Evolutionary conservation across 352 stramenopile genomes (phyloP).

Genomic region (Phytophthora citricola): DNA sequence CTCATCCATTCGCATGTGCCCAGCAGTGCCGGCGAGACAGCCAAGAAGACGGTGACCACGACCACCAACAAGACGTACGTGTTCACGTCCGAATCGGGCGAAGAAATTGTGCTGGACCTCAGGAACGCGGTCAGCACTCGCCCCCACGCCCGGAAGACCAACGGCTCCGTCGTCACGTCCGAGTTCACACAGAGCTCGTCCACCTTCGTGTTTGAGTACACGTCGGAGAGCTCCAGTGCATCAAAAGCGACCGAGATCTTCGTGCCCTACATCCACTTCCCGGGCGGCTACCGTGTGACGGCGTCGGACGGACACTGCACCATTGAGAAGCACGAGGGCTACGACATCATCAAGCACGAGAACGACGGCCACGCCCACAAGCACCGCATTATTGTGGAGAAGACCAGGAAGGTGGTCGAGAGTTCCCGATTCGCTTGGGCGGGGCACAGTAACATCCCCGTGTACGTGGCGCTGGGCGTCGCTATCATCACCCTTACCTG

Average conservation of each 20-base stretch:
- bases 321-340: conserved; percentile 54
- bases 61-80: conserved; percentile 33
- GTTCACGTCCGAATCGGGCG: conserved; percentile 30
- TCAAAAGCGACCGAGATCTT: conserved; percentile 38
- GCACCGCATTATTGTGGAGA: conserved; percentile 47
- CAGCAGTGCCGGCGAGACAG: conserved; percentile 7
- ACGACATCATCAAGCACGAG: conserved; percentile 54
- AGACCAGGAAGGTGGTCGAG: conserved; percentile 19
- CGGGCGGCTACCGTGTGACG: conserved; percentile 40
- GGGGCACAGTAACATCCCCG: conserved; percentile 37
- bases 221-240: conserved; percentile 10
- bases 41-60: conserved; percentile 31
- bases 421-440: conserved; percentile 18
- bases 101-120: conserved; percentile 34
- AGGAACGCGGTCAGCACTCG: conserved; percentile 38
- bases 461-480: conserved; percentile 37
- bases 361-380: conserved; percentile 35
- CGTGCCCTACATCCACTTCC: conserved; percentile 45
- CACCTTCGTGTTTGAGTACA: conserved; percentile 70
- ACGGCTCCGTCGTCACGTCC: conserved; percentile 58
- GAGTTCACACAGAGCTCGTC: conserved; percentile 53
- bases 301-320: conserved; percentile 40
- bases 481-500: conserved; percentile 29
- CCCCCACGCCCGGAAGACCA: conserved; percentile 67
- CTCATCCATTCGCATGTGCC: conserved; percentile 22